Conservation (phyloP, 1,284 basidiomycete genomes). For the Hymenochaete sp. region DNA sequence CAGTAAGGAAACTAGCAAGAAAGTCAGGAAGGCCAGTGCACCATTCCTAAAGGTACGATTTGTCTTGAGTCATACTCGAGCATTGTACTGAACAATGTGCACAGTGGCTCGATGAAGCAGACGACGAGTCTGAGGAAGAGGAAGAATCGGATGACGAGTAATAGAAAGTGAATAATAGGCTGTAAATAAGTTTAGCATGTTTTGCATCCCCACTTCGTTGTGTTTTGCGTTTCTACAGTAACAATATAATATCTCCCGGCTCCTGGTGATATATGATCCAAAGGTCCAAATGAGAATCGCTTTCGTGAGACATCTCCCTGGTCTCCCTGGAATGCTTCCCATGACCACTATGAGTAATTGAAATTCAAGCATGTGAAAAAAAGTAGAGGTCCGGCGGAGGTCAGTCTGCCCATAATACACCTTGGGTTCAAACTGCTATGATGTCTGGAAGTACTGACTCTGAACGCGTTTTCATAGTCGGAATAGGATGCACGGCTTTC, state of each 20-base stretch:
- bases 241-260: too few species aligned
- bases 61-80: slow-evolving; percentile 3
- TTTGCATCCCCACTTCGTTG: too few species aligned
- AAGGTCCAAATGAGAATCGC: too few species aligned
- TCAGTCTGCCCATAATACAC: not conserved
- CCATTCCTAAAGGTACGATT: slow-evolving; percentile 77
- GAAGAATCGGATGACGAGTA: slow-evolving; percentile 20
- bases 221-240: too few species aligned
- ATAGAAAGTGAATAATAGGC: slow-evolving; percentile 1
- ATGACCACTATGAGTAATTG: too few species aligned
- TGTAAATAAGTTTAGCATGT: too few species aligned
- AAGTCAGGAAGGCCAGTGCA: slow-evolving; percentile 89
- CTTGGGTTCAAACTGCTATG: not conserved
- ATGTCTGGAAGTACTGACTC: slow-evolving; percentile 29
- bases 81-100: not conserved
- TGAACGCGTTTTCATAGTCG: slow-evolving; percentile 60
- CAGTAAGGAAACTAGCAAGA: slow-evolving; percentile 92
- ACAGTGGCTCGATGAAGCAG: slow-evolving; percentile 45
- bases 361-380: too few species aligned
- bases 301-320: too few species aligned
- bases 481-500: slow-evolving; percentile 75
- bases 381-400: not conserved
- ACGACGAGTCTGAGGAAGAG: slow-evolving; percentile 36
- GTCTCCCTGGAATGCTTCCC: too few species aligned
- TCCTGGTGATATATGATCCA: too few species aligned